Evolutionary conservation across 805 yeast species (phyloP), one percentile per base, ranked within the genome.

Genomic region (Blastobotrys mokoenaii): DNA sequence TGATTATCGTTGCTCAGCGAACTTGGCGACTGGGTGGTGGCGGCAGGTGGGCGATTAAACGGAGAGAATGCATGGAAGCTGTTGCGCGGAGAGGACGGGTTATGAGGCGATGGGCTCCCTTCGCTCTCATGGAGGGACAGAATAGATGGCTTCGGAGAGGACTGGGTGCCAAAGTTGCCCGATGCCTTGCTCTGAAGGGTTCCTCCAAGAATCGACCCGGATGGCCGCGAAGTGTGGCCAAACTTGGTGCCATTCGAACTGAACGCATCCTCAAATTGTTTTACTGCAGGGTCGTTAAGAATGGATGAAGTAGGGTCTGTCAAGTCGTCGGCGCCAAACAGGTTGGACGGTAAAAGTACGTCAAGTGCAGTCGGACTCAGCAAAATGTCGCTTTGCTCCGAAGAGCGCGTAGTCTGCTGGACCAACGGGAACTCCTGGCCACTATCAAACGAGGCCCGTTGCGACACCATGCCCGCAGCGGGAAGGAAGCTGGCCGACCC

Each of bases 321-420:
- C 27, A 54, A 25, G 38, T 56, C 61, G 17, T 56, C 61, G 10
- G 52, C 47, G 8, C 47, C 51, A 41, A 61, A 58, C 38, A 68
- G 46, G 42, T 64, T 55, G 2, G 70, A 56, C 2, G 72, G 73
- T 14, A 68, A 47, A 9, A 66, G 56, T 45, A 59, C 57, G 43
- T 65, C 62, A 30, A 65, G 27, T 22, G 27, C 61, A 15, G 65
- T 54, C 6, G 67, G 69, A 17, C 63, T 67, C 33, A 59, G 38
- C 7, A 61, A 61, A 4, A 55, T 63, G 10, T 54, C 63, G n/a
- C 47, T 57, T 2, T 44, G 43, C 15, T 42, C 39, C 11, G n/a
- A 32, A 8, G n/a, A 31, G 29, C 18, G 34, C 11, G 18, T 34
- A 10, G 14, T 17, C 22, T n/a, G 14, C 38, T 14, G 16, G 5